Conservation (phyloP, 2,329 filamentous ascomycete genomes). For the Trichophyton benhamiae region DNA sequence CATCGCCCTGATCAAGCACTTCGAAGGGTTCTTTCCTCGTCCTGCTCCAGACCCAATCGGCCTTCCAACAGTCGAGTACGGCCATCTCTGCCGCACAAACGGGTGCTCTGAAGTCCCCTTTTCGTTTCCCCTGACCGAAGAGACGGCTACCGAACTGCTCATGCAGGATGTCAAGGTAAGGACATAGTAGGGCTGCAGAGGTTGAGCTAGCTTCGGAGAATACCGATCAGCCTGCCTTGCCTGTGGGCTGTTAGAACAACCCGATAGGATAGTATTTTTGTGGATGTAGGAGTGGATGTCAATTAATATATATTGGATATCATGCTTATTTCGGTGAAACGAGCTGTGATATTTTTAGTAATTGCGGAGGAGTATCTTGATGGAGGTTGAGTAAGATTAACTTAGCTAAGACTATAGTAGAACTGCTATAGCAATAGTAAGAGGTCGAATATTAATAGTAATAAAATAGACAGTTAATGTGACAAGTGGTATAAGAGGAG, state of each 20-base stretch:
- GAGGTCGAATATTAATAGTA: no score
- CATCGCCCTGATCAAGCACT: constrained; percentile 27
- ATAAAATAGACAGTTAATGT: no score
- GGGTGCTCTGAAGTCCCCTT: background rate
- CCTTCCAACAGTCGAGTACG: constrained; percentile 40
- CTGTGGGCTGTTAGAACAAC: background rate
- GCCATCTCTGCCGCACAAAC: constrained; percentile 35
- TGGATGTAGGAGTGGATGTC: background rate
- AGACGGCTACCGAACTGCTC: background rate
- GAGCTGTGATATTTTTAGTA: no score
- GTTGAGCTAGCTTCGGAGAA: constrained; percentile 29
- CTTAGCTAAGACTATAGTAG: no score
- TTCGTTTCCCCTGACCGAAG: background rate
- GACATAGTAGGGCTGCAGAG: constrained; percentile 33
- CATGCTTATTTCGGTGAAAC: no score
- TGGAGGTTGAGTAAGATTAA: no score
- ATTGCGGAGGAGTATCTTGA: no score
- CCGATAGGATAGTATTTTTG: background rate
- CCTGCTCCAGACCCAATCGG: constrained; percentile 33
- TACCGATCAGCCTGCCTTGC: constrained; percentile 7
- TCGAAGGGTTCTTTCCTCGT: constrained; percentile 24
- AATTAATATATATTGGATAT: no score
- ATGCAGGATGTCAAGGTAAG: background rate
- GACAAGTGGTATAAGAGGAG: no score
- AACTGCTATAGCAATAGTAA: no score